A percentile compares a stretch with the other conserved stretches of the same genome.
These are phyloP conservation scores for Ocimum tenuiflorum DNA, from an alignment of 257 asterid genomes.

Conservation along the genomic window DNA sequence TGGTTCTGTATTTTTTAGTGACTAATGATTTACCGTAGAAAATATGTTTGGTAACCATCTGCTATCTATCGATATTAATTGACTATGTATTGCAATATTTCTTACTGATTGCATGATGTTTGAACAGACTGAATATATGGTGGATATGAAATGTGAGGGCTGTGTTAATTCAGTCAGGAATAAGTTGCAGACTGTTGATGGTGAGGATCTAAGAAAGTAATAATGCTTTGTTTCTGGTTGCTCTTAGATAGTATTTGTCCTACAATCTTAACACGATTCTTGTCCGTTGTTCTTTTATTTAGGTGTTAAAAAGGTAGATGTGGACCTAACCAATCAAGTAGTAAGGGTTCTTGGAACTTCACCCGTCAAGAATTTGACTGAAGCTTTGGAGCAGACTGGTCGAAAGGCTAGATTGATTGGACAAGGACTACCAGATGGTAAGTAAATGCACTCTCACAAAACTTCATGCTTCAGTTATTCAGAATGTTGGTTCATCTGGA, in stretches of 20 bases:
- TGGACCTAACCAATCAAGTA: conserved; percentile 77
- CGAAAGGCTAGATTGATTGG: conserved; percentile 85
- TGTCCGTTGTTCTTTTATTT: conserved; percentile 25
- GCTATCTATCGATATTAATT: no score
- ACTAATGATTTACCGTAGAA: no score
- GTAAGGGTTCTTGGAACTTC: conserved; percentile 82
- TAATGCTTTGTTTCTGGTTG: not conserved
- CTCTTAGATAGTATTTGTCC: not conserved
- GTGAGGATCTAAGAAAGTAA: conserved; percentile 35
- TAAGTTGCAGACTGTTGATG: conserved; percentile 68
- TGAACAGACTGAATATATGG: conserved; percentile 87
- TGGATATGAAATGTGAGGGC: conserved; percentile 86
- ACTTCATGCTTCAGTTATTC: not conserved
- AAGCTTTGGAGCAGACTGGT: conserved; percentile 91
- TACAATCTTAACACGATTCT: not conserved
- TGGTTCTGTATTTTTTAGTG: no score
- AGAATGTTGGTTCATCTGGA: not conserved
- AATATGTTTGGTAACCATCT: no score
- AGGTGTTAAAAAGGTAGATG: conserved; percentile 85
- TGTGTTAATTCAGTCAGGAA: conserved; percentile 75
- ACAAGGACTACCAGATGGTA: conserved; percentile 89
- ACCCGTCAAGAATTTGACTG: conserved; percentile 69
- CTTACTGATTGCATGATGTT: conserved; percentile 10
- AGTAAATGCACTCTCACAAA: not conserved
- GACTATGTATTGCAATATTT: not conserved